A percentile compares a stretch with the other conserved stretches of the same genome.
Conservation (phyloP, 1,139 yeast species). For the Debaryomyces sp. region DNA sequence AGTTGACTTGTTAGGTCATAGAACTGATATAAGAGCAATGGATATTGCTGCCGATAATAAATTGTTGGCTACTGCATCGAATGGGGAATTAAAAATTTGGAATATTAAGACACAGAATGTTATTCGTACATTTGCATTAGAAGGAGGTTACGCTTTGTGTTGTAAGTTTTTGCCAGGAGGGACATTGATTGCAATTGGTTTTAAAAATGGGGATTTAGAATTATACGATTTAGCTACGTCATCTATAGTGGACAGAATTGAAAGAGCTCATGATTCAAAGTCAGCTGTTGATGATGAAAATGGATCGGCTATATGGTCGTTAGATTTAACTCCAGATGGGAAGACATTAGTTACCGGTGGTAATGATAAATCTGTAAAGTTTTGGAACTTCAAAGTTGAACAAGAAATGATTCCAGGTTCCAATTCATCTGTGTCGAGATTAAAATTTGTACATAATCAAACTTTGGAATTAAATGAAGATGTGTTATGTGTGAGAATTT, state of each 20-base stretch:
- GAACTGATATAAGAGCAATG: constrained; percentile 84
- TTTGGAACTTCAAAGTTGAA: constrained; percentile 81
- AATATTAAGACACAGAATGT: constrained; percentile 74
- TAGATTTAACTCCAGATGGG: constrained; percentile 88
- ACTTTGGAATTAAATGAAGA: constrained; percentile 88
- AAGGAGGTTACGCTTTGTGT: constrained; percentile 85
- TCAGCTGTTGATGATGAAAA: constrained; percentile 28
- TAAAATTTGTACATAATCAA: constrained; percentile 71
- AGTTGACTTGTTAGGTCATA: constrained; percentile 81
- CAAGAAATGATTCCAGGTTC: constrained; percentile 74
- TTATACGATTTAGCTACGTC: constrained; percentile 87
- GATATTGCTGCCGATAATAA: constrained; percentile 82
- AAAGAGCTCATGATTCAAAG: constrained; percentile 60
- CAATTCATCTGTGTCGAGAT: constrained; percentile 47
- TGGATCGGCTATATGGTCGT: constrained; percentile 86
- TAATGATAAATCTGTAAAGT: constrained; percentile 85
- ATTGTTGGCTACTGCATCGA: constrained; percentile 85
- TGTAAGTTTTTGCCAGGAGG: constrained; percentile 91
- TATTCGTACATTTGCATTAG: constrained; percentile 70
- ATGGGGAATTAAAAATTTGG: constrained; percentile 89
- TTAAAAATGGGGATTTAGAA: constrained; percentile 83
- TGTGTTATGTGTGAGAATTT: constrained; percentile 75
- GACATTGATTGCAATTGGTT: constrained; percentile 83
- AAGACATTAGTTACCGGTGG: constrained; percentile 87
- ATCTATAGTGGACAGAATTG: constrained; percentile 68